These are phyloP conservation scores for Globisporangium paroecandrum DNA, from an alignment of 352 stramenopile genomes.

Conservation along the genomic window DNA sequence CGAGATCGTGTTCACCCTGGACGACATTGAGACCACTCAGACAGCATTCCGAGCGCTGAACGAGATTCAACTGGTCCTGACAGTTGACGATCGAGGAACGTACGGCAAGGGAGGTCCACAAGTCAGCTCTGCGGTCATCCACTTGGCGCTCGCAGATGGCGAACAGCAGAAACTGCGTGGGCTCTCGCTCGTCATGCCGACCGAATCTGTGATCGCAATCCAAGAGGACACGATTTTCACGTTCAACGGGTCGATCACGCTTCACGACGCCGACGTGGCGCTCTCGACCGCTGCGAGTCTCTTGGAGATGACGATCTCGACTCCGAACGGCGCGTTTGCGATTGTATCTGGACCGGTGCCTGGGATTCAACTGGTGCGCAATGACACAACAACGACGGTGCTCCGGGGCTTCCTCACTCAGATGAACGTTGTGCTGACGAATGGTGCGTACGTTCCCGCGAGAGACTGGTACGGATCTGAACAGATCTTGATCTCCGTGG, in stretches of 20 bases:
- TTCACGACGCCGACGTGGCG: slow-evolving; percentile 27
- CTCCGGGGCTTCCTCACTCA: slow-evolving; percentile 46
- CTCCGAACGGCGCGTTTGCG: slow-evolving; percentile 25
- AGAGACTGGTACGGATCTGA: slow-evolving; percentile 62
- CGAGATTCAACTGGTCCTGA: slow-evolving; percentile 45
- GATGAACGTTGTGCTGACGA: slow-evolving; percentile 52
- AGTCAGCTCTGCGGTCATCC: slow-evolving; percentile 30
- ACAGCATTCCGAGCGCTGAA: slow-evolving; percentile 10
- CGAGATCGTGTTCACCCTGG: slow-evolving; percentile 47
- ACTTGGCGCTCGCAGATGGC: slow-evolving; percentile 18
- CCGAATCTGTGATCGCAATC: slow-evolving; percentile 25
- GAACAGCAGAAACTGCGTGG: not conserved
- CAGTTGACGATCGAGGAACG: slow-evolving; percentile 52
- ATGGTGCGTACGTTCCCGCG: slow-evolving; percentile 43
- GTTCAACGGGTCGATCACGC: slow-evolving; percentile 31
- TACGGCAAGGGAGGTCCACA: slow-evolving; percentile 48
- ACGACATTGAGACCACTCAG: slow-evolving; percentile 20
- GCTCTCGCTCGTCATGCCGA: slow-evolving; percentile 13
- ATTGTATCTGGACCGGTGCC: slow-evolving; percentile 10
- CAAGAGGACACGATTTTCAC: slow-evolving; percentile 36
- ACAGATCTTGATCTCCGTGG: slow-evolving; percentile 31
- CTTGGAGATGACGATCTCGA: slow-evolving; percentile 32
- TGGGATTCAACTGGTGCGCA: slow-evolving; percentile 31
- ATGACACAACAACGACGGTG: slow-evolving; percentile 23
- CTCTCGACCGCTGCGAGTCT: slow-evolving; percentile 21